A percentile compares a stretch with the other conserved stretches of the same genome.
These are phyloP conservation scores for Podospora appendiculata DNA, from an alignment of 495 filamentous ascomycete genomes.

Conservation along the genomic window DNA sequence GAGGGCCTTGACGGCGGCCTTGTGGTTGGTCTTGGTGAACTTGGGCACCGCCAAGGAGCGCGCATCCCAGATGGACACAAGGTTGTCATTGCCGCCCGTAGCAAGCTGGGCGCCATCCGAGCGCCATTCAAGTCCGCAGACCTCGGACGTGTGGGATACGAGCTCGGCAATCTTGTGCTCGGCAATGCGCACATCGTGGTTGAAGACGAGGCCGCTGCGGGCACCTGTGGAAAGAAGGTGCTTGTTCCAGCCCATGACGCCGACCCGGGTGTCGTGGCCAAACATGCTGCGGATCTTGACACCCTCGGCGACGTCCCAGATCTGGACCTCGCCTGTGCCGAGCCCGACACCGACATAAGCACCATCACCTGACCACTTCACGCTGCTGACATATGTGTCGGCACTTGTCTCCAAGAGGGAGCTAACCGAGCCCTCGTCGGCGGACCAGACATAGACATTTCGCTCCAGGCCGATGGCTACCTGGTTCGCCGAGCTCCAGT, in stretches of 20 bases:
- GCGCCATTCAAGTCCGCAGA: slow-evolving; percentile 96
- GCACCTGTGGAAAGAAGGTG: slow-evolving; percentile 93
- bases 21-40: slow-evolving; percentile 99
- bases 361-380: slow-evolving; percentile 97
- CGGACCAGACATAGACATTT: slow-evolving; percentile 98
- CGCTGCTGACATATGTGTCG: slow-evolving; percentile 94
- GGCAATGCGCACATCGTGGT: slow-evolving; percentile 97
- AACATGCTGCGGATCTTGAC: slow-evolving; percentile 96
- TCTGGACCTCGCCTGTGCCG: slow-evolving; percentile 93
- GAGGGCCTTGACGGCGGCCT: slow-evolving; percentile 94
- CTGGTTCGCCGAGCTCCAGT: slow-evolving; percentile 97
- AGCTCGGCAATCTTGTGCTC: slow-evolving; percentile 98
- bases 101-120: slow-evolving; percentile 93
- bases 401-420: slow-evolving; percentile 75
- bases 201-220: slow-evolving; percentile 91
- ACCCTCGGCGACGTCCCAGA: slow-evolving; percentile 97
- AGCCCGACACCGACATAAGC: slow-evolving; percentile 95
- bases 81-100: slow-evolving; percentile 95
- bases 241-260: slow-evolving; percentile 98
- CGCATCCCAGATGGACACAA: slow-evolving; percentile 98
- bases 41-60: slow-evolving; percentile 87
- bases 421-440: slow-evolving; percentile 80
- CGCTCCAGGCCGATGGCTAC: slow-evolving; percentile 96
- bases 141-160: slow-evolving; percentile 91
- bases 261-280: slow-evolving; percentile 92